Percentiles rank a stretch among this genome's conserved stretches.
Evolutionary conservation across 2,329 filamentous ascomycete genomes (phyloP).

Genomic region (Pseudogymnoascus sp.): DNA sequence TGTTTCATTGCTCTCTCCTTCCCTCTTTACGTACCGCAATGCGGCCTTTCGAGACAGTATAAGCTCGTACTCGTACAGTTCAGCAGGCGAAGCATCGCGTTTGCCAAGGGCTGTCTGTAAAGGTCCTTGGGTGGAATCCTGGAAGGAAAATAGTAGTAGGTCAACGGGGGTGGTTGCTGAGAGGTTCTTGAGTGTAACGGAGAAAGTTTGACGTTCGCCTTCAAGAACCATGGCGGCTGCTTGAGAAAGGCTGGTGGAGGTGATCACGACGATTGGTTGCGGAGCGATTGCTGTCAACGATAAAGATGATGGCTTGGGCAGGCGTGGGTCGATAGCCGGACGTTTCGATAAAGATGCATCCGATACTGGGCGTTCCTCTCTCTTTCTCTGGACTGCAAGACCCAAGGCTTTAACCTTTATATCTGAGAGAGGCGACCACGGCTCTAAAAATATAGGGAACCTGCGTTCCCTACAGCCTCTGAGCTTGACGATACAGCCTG

Average conservation of each 20-base stretch:
- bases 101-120: conserved; percentile 67
- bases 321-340: conserved; percentile 31
- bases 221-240: conserved; percentile 88
- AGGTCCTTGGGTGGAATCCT: conserved; percentile 75
- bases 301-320: conserved; percentile 44
- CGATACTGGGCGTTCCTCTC: conserved; percentile 26
- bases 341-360: conserved; percentile 29
- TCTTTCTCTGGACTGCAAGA: conserved; percentile 38
- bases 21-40: conserved; percentile 45
- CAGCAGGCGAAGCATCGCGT: conserved; percentile 68
- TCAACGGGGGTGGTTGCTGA: conserved; percentile 66
- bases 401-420: conserved; percentile 72
- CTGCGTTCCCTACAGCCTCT: conserved; percentile 71
- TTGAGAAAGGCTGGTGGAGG: conserved; percentile 70
- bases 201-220: conserved; percentile 73
- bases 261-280: conserved; percentile 70
- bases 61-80: conserved; percentile 79
- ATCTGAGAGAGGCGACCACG: conserved; percentile 64
- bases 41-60: conserved; percentile 69
- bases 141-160: conserved; percentile 79
- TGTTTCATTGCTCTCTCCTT: conserved; percentile 39
- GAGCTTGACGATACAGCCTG: conserved; percentile 71
- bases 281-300: conserved; percentile 67
- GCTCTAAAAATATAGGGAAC: conserved; percentile 74
- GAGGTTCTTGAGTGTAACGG: conserved; percentile 70